Evolutionary conservation across 768 basidiomycete genomes (phyloP), one percentile per base, ranked within the genome.

Genomic region (Gautieria morchelliformis): DNA sequence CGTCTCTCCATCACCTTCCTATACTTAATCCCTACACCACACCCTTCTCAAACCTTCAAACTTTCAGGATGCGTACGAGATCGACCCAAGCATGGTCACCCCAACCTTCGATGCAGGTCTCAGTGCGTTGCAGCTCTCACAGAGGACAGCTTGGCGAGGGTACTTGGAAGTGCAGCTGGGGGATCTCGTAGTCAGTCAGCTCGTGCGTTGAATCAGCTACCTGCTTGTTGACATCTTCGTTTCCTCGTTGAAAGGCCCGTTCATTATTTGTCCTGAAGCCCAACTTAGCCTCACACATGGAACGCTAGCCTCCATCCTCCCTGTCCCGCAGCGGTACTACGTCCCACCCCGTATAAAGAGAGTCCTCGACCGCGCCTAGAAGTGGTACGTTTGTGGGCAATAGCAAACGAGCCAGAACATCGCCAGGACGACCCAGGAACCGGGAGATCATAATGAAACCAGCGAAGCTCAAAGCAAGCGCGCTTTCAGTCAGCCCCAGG

Each of bases 1-100:
- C n/a, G n/a, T n/a, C 73, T 92, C 1, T 89, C 89, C 2, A 89
- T 91, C 63, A 66, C 83, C 30, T 79, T 79, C 62, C 87, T 88
- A 63, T 75, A 87, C n/a, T 24, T 71, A 79, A 3, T 72, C 74
- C n/a, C 70, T 84, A 24, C 70, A 73, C 52, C 40, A 22, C 15
- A n/a, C 40, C 11, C 39, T 55, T 17, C 11, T 55, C 19, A 45
- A 33, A 14, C n/a, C n/a, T n/a, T n/a, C n/a, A n/a, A n/a, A n/a
- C n/a, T n/a, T n/a, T n/a, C n/a, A n/a, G n/a, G n/a, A 59, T 58
- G 61, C 51, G 14, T 50, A 40, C 5, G 47, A 52, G 32, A 37
- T 20, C 10, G 56, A 60, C n/a, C n/a, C 47, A 27, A 59, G 59
- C 55, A 60, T 67, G 27, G 66, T 68, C 19, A 71, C 79, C 65